A percentile compares a stretch with the other conserved stretches of the same genome.
Evolutionary conservation across 192 early-diverging fungal genomes (phyloP).

Genomic region (Physocladia obscura): DNA sequence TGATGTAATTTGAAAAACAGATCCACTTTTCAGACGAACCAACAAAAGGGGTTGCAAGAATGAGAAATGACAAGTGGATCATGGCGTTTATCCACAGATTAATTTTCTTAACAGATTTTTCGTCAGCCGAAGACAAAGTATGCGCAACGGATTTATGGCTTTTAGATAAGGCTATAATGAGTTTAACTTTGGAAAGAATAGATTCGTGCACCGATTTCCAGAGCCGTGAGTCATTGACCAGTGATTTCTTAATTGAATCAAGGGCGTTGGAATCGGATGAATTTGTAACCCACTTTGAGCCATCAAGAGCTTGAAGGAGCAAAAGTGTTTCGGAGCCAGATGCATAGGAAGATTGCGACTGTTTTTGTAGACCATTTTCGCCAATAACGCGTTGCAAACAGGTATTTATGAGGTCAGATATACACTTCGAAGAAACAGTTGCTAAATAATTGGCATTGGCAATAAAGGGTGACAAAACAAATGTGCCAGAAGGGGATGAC

Average conservation of each 20-base stretch:
- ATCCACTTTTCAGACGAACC: neutral
- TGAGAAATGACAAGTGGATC: neutral
- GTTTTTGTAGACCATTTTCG: too few species aligned
- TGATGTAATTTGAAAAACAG: neutral
- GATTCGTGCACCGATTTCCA: neutral
- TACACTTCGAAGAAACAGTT: too few species aligned
- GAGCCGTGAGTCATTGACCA: too few species aligned
- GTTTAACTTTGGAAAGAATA: neutral
- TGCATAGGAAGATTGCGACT: too few species aligned
- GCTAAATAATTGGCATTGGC: too few species aligned
- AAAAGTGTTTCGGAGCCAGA: neutral
- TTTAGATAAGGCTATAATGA: neutral
- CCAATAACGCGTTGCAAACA: too few species aligned
- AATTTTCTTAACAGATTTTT: neutral
- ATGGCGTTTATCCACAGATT: constrained; percentile 11
- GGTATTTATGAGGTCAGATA: too few species aligned
- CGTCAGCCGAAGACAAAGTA: neutral
- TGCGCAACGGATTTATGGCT: neutral
- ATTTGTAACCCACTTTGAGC: too few species aligned
- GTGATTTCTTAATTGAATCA: too few species aligned
- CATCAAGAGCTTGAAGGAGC: neutral
- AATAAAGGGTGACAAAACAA: too few species aligned
- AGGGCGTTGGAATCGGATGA: too few species aligned
- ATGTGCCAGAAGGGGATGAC: too few species aligned
- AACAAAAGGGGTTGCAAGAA: neutral